phyloP scores from a whole-genome alignment of 169 alveolate genomes.

The Plasmodium relictum region DNA sequence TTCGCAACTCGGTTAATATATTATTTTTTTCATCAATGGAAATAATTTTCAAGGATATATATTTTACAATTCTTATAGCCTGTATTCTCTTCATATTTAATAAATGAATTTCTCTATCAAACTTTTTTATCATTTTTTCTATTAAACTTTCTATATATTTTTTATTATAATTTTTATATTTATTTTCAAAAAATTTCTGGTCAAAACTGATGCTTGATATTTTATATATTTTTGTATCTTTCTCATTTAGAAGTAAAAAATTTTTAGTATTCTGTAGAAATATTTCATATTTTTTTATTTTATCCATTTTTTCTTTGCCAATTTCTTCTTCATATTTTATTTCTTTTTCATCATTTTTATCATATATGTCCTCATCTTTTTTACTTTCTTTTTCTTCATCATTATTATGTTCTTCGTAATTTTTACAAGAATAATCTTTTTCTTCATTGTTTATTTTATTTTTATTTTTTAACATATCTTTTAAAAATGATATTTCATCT shows the following conservation, averaged over 20 bases:
- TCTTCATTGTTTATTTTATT: not conserved
- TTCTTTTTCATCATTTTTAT: slow-evolving; percentile 3
- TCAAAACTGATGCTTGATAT: slow-evolving; percentile 11
- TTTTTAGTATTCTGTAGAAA: not conserved
- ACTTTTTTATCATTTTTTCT: slow-evolving; percentile 10
- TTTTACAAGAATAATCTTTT: too few species aligned
- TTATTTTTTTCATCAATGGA: slow-evolving; percentile 39
- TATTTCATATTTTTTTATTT: slow-evolving; percentile 6
- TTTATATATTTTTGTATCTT: not conserved
- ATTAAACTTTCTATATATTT: slow-evolving; percentile 13
- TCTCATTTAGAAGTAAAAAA: slow-evolving; percentile 1
- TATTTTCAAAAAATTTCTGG: slow-evolving; percentile 10
- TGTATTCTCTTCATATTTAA: slow-evolving; percentile 36
- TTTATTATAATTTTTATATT: slow-evolving; percentile 9
- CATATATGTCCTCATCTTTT: not conserved
- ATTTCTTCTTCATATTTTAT: slow-evolving; percentile 10
- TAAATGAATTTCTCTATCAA: not conserved
- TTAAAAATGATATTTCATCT: slow-evolving; percentile 25
- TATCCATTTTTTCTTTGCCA: not conserved
- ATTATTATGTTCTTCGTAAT: not conserved
- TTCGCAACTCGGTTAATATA: slow-evolving; percentile 19
- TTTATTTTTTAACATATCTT: slow-evolving; percentile 2
- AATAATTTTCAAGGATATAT: slow-evolving; percentile 24
- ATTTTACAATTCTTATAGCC: slow-evolving; percentile 53
- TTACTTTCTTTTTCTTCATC: slow-evolving; percentile 5